Base-by-base conservation (phyloP, 2,329 filamentous ascomycete genomes). In the Aspergillus versicolor region DNA sequence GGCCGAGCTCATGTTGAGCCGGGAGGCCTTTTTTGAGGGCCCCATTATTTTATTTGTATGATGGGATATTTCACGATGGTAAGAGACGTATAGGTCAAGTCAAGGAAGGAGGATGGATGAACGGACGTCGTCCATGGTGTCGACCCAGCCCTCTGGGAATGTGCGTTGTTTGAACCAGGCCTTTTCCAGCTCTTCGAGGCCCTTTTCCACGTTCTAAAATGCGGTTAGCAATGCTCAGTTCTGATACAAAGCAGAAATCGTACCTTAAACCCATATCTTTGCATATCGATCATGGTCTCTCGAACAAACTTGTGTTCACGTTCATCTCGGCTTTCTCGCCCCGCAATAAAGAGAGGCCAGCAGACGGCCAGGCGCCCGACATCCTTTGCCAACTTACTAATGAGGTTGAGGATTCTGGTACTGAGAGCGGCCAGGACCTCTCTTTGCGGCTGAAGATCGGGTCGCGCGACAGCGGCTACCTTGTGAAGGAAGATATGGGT, bases 301-400 rank as follows among this genome's bases (percentile, higher is more conserved):
- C 68, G 66, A 19, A 74, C 63, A 43, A 61, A 69, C 42, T 65
- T 64, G 49, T 72, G 70, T 54, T 73, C 67, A 1, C 30, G 19
- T 45, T 66, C 61, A 30, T 69, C 63, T 8, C 66, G 63, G 1
- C 66, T 67, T 48, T 73, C 71, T 21, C 70, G 68, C 3, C 70
- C 70, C 6, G 70, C 72, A 24, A 70, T 69, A 37, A 71, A 73
- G 13, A 74, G 63, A 6, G 69, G 69, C 72, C 70, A 74, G 13
- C 70, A 43, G 12, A 69, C 59, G 11, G 69, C 72, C 50, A 74
- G 56, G 30, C 70, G 70, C 5, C 71, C 70, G 11, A 73, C 69
- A 12, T 66, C 71, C 40, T 67, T 73, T 12, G 70, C 69, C 17
- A 71, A 55, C 32, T 66, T 69, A 15, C 57, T 58, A 41, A 73